phyloP scores from a whole-genome alignment of 192 early-diverging fungal genomes.

The Gonapodya sp. region DNA sequence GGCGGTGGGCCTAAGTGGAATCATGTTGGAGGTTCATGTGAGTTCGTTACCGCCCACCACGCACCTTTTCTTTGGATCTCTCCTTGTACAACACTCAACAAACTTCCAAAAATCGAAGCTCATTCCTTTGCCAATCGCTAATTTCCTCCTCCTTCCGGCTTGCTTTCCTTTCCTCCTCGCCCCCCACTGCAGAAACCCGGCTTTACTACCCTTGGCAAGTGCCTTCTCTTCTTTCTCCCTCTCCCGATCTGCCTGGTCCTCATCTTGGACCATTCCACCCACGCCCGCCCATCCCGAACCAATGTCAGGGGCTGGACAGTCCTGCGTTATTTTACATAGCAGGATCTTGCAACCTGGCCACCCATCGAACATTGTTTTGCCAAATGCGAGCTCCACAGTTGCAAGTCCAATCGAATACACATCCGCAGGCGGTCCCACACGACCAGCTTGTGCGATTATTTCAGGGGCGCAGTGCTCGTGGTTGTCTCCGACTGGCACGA shows the following conservation, averaged over 20 bases:
- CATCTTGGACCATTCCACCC: neutral
- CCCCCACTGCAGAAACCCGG: neutral
- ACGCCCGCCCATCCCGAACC: neutral
- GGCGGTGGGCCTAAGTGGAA: neutral
- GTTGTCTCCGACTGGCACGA: slow-evolving; percentile 45
- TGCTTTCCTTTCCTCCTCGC: neutral
- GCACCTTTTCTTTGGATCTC: neutral
- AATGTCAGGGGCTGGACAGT: neutral
- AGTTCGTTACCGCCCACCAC: neutral
- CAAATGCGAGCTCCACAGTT: slow-evolving; percentile 44
- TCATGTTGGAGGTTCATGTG: neutral
- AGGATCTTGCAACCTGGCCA: slow-evolving; percentile 37
- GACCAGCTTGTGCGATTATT: slow-evolving; percentile 41
- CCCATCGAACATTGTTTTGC: slow-evolving; percentile 41
- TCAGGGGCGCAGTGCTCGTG: slow-evolving; percentile 52
- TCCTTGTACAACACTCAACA: neutral
- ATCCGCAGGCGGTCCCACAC: slow-evolving; percentile 39
- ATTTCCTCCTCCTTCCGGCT: neutral
- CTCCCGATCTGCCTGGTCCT: no score
- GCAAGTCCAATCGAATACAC: slow-evolving; percentile 52
- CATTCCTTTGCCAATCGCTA: neutral
- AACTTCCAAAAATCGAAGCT: neutral
- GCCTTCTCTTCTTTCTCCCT: neutral
- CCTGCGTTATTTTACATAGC: slow-evolving; percentile 4
- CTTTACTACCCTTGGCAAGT: neutral